Evolutionary conservation across 2,329 filamentous ascomycete species (phyloP), one percentile per base, ranked within the genome.

Genomic region (Claviceps sp.): DNA sequence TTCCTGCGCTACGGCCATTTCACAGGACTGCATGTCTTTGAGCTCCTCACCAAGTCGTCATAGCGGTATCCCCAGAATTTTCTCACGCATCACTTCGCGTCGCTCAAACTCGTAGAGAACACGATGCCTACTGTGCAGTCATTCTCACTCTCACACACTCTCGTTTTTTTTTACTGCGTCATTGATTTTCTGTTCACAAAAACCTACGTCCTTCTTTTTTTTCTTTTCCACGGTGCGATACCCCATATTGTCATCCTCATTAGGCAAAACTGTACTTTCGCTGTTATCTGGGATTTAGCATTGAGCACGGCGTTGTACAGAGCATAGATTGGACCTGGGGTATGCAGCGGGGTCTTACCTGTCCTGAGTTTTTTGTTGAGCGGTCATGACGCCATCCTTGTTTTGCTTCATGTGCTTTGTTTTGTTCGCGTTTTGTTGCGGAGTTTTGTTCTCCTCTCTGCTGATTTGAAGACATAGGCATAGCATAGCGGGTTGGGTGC

Each of bases 31-130:
- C 34, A 47, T 52, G 47, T 52, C 50, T n/a, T 23, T 54, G 11
- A 52, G 53, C 39, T 54, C 53, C 9, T 54, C 53, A 17, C 53
- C 53, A n/a, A 54, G 29, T 23, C 47, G 50, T 20, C 50, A 49
- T n/a, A 50, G 53, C 16, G 50, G 53, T 29, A 47, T 54, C 20
- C 53, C 53, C 26, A 52, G 47, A 34, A 52, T 54, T 5, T 50
- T 54, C n/a, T 50, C 53, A 9, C 50, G 50, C 26, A 50, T 54
- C 14, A 50, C 53, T 23, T 45, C 53, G 20, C 50, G 50, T 17
- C 53, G 53, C 52, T 52, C 39, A 4, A 45, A 45, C 42, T 20
- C 48, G 29, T 46, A 26, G 29, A 34, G 29, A 34, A 45, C 26
- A 36, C 36, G 48, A 45, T 17, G 38, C 9, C 9, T 34, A 34